phyloP scores from a whole-genome alignment of 768 basidiomycete species.

The Boletales sp. region DNA sequence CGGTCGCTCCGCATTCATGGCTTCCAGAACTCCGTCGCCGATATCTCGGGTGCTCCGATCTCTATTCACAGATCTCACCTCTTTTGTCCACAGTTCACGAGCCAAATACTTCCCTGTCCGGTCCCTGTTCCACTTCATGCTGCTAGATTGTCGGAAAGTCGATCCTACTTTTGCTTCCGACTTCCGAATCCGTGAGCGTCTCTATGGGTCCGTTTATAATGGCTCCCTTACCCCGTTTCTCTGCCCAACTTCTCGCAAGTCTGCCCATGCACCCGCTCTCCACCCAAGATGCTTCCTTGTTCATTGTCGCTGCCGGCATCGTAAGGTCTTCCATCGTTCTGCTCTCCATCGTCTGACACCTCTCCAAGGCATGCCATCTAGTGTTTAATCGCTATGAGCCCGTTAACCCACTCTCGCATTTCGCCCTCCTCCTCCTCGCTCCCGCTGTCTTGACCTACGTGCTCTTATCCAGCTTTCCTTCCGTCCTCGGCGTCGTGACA shows the following conservation, averaged over 20 bases:
- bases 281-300: slow-evolving; percentile 18
- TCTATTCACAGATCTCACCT: slow-evolving; percentile 16
- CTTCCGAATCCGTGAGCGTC: slow-evolving; percentile 31
- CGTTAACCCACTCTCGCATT: slow-evolving; percentile 23
- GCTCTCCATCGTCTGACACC: slow-evolving; percentile 7
- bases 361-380: slow-evolving; percentile 24
- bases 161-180: slow-evolving; percentile 30
- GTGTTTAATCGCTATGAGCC: slow-evolving; percentile 33
- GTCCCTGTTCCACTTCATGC: slow-evolving; percentile 19
- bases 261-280: slow-evolving; percentile 18
- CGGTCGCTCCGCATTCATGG: slow-evolving; percentile 21
- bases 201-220: slow-evolving; percentile 23
- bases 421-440: slow-evolving; percentile 18
- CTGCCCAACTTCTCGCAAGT: slow-evolving; percentile 14
- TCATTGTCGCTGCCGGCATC: slow-evolving; percentile 20
- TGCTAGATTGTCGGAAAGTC: slow-evolving; percentile 36
- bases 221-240: slow-evolving; percentile 8
- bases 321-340: slow-evolving; percentile 10
- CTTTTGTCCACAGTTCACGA: slow-evolving; percentile 9
- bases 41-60: slow-evolving; percentile 15
- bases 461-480: slow-evolving; percentile 13
- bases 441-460: slow-evolving; percentile 20
- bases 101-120: slow-evolving; percentile 19
- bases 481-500: slow-evolving; percentile 5
- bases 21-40: slow-evolving; percentile 23